Percentiles rank a stretch among this genome's conserved stretches.
These are phyloP conservation scores for Penicillium decumbens DNA, from an alignment of 2,329 filamentous ascomycete species.

Conservation along the genomic window DNA sequence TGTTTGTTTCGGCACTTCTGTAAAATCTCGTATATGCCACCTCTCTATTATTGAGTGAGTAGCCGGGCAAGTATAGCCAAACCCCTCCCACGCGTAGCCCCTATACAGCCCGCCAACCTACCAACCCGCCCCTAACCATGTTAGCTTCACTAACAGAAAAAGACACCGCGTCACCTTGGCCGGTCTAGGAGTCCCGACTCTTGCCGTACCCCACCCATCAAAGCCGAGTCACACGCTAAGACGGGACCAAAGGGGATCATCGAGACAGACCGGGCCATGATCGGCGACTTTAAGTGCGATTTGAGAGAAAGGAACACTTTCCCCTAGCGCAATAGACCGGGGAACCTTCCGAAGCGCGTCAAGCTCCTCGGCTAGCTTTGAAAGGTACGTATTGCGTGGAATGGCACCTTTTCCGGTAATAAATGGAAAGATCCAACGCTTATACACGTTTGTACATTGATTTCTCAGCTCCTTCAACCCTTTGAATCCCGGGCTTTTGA, in stretches of 20 bases:
- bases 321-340: constrained; percentile 1
- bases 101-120: background rate
- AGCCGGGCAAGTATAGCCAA: background rate
- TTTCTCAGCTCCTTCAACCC: too few relatives aligned
- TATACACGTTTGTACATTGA: too few relatives aligned
- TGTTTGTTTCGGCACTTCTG: too few relatives aligned
- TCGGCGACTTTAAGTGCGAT: constrained; percentile 5
- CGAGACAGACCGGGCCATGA: constrained; percentile 8
- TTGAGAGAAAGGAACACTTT: constrained; percentile 4
- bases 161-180: background rate
- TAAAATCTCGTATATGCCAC: background rate
- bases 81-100: background rate
- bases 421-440: background rate
- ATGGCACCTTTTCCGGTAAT: too few relatives aligned
- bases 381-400: too few relatives aligned
- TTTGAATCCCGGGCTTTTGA: too few relatives aligned
- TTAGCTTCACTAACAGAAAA: background rate
- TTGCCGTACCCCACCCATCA: constrained; percentile 15
- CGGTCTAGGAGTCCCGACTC: constrained; percentile 4
- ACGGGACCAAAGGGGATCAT: constrained; percentile 9
- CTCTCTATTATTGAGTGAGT: background rate
- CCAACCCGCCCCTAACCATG: background rate
- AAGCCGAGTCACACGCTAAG: constrained; percentile 21
- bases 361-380: background rate
- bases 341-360: background rate